Evolutionary conservation across 2,329 filamentous ascomycete genomes (phyloP).

Genomic region (Talaromyces piceae): DNA sequence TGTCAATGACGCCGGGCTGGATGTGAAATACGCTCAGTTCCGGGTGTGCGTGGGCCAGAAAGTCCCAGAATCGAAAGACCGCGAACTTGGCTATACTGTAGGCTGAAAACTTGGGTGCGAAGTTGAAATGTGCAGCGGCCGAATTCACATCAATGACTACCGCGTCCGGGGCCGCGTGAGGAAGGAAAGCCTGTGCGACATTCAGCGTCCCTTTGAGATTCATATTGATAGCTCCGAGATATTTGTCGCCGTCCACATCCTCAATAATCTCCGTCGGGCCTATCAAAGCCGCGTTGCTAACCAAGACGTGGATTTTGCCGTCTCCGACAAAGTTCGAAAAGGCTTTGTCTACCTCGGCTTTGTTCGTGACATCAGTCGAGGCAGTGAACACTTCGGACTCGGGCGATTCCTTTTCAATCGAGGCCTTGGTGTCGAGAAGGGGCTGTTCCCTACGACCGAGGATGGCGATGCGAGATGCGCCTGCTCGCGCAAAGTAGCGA

Average conservation of each 20-base stretch:
- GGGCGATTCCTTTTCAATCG: constrained; percentile 27
- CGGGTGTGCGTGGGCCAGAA: constrained; percentile 15
- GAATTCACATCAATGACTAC: constrained; percentile 32
- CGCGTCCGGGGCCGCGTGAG: constrained; percentile 21
- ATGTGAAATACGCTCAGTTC: constrained; percentile 24
- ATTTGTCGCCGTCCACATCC: constrained; percentile 24
- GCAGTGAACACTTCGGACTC: constrained; percentile 27
- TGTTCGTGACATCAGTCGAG: constrained; percentile 5
- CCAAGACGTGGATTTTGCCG: constrained; percentile 32
- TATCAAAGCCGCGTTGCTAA: constrained; percentile 32
- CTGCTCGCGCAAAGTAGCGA: constrained; percentile 37
- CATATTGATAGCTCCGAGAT: constrained; percentile 15
- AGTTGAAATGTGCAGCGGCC: constrained; percentile 27
- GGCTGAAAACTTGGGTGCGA: constrained; percentile 16
- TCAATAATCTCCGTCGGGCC: constrained; percentile 21
- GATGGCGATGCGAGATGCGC: constrained; percentile 38
- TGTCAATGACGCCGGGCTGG: constrained; percentile 23
- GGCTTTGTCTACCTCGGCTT: constrained; percentile 1
- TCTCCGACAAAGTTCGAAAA: constrained; percentile 3
- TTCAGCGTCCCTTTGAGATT: constrained; percentile 5
- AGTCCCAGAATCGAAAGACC: constrained; percentile 25
- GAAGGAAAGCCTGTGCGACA: constrained; percentile 21
- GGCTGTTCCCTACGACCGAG: constrained; percentile 34
- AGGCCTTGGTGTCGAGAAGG: constrained; percentile 31
- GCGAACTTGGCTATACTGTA: constrained; percentile 26